Evolutionary conservation across 2,329 filamentous ascomycete species (phyloP).

Genomic region (Venturia nashicola): DNA sequence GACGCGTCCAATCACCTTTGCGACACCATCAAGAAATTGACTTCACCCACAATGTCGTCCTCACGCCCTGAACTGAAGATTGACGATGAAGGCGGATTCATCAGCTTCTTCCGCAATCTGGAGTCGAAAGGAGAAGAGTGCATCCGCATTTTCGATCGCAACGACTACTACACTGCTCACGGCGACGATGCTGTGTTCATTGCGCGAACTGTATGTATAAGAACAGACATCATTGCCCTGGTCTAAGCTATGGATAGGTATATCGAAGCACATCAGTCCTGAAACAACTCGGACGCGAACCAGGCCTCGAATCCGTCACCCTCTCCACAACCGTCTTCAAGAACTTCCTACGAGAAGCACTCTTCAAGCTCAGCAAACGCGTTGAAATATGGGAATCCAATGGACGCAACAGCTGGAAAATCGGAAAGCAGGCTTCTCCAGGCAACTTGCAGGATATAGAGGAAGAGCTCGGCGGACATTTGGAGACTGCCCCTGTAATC

Average conservation of each 20-base stretch:
- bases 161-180: constrained; percentile 93
- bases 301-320: constrained; percentile 83
- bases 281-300: constrained; percentile 72
- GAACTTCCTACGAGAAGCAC: constrained; percentile 85
- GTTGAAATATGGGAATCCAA: constrained; percentile 79
- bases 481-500: constrained; percentile 88
- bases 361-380: constrained; percentile 82
- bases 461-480: constrained; percentile 77
- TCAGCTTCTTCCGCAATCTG: constrained; percentile 88
- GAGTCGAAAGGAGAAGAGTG: constrained; percentile 59
- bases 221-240: not conserved
- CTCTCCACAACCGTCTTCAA: constrained; percentile 92
- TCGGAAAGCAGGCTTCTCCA: constrained; percentile 82
- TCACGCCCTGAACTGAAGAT: constrained; percentile 53
- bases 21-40: not conserved
- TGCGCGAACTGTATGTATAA: constrained; percentile 51
- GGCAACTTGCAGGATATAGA: constrained; percentile 96
- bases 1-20: not conserved
- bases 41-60: constrained; percentile 11
- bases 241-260: constrained; percentile 40
- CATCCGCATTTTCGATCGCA: constrained; percentile 83
- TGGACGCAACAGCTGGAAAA: constrained; percentile 81
- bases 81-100: constrained; percentile 94
- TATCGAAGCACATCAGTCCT: constrained; percentile 98
- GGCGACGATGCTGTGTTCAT: constrained; percentile 76